Percentiles rank a stretch among this genome's conserved stretches.
Evolutionary conservation across 108 stramenopile species (phyloP).

Genomic region (Skeletonema tropicum): DNA sequence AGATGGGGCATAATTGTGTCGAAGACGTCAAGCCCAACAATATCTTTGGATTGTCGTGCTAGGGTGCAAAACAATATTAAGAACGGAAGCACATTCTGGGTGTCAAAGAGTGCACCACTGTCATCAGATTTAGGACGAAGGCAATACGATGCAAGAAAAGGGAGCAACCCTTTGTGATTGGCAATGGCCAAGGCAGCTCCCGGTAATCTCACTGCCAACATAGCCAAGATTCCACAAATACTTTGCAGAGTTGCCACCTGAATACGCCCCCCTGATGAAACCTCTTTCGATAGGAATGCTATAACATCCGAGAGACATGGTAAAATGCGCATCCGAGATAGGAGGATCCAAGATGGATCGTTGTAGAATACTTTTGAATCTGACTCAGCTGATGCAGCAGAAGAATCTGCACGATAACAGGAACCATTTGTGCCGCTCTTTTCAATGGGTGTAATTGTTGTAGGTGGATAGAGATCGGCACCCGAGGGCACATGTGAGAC

Average conservation of each 20-base stretch:
- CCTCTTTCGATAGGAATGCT: conserved; percentile 40
- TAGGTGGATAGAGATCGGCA: conserved; percentile 59
- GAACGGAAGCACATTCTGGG: conserved; percentile 44
- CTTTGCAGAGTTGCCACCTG: conserved; percentile 52
- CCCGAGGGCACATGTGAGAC: conserved; percentile 67
- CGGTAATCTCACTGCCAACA: conserved; percentile 79
- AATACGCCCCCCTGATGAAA: conserved; percentile 8
- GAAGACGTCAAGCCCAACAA: conserved; percentile 54
- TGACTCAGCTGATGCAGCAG: conserved; percentile 68
- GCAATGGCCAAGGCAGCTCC: conserved; percentile 86
- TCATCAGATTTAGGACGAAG: conserved; percentile 28
- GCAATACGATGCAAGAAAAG: conserved; percentile 38
- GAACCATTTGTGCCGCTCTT: conserved; percentile 44
- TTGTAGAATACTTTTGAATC: conserved; percentile 80
- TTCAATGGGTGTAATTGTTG: conserved; percentile 43
- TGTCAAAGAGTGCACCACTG: conserved; percentile 14
- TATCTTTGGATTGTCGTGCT: conserved; percentile 80
- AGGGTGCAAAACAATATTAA: conserved; percentile 62
- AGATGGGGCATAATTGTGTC: conserved; percentile 29
- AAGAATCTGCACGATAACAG: conserved; percentile 73
- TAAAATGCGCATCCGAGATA: conserved; percentile 85
- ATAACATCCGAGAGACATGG: conserved; percentile 71
- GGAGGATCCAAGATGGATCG: conserved; percentile 87
- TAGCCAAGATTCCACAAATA: conserved; percentile 73
- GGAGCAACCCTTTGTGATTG: conserved; percentile 62